Evolutionary conservation across 139 green algal species (phyloP).

Genomic region (Klebsormidium nitens): DNA sequence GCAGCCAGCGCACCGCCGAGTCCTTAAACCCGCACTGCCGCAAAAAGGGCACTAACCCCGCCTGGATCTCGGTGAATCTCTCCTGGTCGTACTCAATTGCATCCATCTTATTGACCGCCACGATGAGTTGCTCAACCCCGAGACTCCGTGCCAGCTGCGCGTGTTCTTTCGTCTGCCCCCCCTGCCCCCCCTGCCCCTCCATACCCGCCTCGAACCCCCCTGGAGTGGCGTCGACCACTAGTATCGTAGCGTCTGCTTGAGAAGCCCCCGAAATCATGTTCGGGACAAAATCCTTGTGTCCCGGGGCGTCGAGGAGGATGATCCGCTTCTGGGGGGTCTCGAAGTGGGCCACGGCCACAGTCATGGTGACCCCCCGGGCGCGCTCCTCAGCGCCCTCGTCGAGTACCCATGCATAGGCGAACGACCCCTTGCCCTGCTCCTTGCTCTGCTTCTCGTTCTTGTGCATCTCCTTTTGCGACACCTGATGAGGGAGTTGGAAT

Average conservation of each 20-base stretch:
- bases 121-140: slow-evolving; percentile 82
- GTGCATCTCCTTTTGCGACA: slow-evolving; percentile 60
- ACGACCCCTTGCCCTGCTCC: slow-evolving; percentile 83
- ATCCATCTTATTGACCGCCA: slow-evolving; percentile 92
- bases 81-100: slow-evolving; percentile 71
- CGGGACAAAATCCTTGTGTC: slow-evolving; percentile 96
- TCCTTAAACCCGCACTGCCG: slow-evolving; percentile 68
- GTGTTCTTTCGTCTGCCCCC: slow-evolving; percentile 92
- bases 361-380: slow-evolving; percentile 84
- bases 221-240: slow-evolving; percentile 87
- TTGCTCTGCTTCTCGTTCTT: slow-evolving; percentile 67
- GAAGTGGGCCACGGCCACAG: slow-evolving; percentile 66
- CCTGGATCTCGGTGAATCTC: slow-evolving; percentile 71
- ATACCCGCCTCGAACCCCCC: slow-evolving; percentile 95
- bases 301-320: slow-evolving; percentile 86
- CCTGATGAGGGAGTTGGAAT: too few relatives aligned
- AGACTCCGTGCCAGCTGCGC: slow-evolving; percentile 81
- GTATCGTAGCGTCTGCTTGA: slow-evolving; percentile 81
- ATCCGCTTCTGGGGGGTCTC: slow-evolving; percentile 13
- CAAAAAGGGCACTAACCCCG: slow-evolving; percentile 74
- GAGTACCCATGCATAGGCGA: slow-evolving; percentile 92
- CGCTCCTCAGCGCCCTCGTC: slow-evolving; percentile 80
- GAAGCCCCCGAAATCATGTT: slow-evolving; percentile 86
- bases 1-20: slow-evolving; percentile 70
- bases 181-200: slow-evolving; percentile 44